Evolutionary conservation across 495 filamentous ascomycete species (phyloP), one percentile per base, ranked within the genome.

Genomic region (Tuber umbilicatum): DNA sequence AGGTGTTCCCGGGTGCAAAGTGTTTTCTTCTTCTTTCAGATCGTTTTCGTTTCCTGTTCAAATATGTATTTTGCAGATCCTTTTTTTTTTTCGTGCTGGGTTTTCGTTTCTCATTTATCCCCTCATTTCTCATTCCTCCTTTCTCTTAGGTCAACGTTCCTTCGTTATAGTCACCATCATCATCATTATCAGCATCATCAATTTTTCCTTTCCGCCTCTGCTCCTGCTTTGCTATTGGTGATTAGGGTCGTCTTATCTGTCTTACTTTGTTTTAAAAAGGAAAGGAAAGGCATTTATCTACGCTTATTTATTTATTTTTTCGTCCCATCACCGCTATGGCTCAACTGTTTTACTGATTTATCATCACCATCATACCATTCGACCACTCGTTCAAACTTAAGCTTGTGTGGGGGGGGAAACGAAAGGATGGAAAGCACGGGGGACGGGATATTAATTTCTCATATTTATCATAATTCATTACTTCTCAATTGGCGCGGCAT

Each of bases 1-100:
- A 70, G 77, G 77, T 79, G 77, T 79, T 79, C 74, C 75, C 14
- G 60, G 77, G 76, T 79, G 77, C 74, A 78, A 79, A 79, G 76
- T 80, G 72, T 83, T 73, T 75, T 82, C 81, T 78, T 78, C 19
- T 64, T 60, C 47, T 76, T 71, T 9, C 47, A 50, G 21, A n/a
- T n/a, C 21, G n/a, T 50, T 60, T 42, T 41, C 16, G 73, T 68
- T 79, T 72, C 50, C 38, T 78, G 73, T 75, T 43, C 27, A 73
- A 50, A 76, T 45, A 55, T 73, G 77, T 64, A 75, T 76, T 69
- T 38, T 73, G 74, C 42, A 35, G 72, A 41, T 75, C 71, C 73
- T 73, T 73, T 72, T 80, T 47, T 78, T 73, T 74, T 75, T 73
- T 73, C 73, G 45, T 39, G 45, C 73, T 39, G 42, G 45, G 45